Evolutionary conservation across 2,329 filamentous ascomycete genomes (phyloP), one percentile per base, ranked within the genome.

Genomic region (Sordariomycetes sp.): DNA sequence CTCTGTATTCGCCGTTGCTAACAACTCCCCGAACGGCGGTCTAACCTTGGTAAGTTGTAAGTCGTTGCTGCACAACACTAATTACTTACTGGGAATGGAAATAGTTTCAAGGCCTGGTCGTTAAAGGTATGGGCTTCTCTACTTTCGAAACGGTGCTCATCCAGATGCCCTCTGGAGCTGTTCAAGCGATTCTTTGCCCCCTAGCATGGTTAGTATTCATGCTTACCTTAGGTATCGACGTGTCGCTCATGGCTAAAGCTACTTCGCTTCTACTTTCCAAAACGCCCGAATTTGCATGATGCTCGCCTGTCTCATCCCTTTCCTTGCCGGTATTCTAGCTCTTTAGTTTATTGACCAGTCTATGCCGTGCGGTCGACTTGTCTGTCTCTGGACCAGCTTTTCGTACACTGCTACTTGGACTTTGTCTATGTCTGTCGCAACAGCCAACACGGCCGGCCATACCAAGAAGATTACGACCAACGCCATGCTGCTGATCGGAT

Each of bases 11-110:
- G 58, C 63, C n/a, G 42, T 74, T 4, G 49, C 65, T 6, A 65
- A 59, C 14, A 63, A 68, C 46, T 72, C 75, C 20, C 69, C 72
- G 20, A 75, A 74, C 40, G 70, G 70, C 20, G 72, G 71, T 16
- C 32, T 46, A 21, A 38, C 36, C 14, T 39, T 38, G 7, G 35
- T 37, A 11, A 33, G 35, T 32, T 5, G 19, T 15, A 24, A 8
- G 14, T 20, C 16, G 29, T 18, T 31, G n/a, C n/a, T n/a, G n/a
- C n/a, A n/a, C 11, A 25, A 25, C 23, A 25, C 11, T 31, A 18
- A 31, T 9, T 31, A 17, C 10, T 19, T 9, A 6, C 20, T 20
- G 11, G 10, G 6, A 17, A 14, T 17, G 6, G 5, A 5, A 14
- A 21, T 17, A 32, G 23, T 58, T 46, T 46, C 49, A 43, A 32